Base-by-base conservation (phyloP, 192 early-diverging fungal species). In the Coemansia asiatica region DNA sequence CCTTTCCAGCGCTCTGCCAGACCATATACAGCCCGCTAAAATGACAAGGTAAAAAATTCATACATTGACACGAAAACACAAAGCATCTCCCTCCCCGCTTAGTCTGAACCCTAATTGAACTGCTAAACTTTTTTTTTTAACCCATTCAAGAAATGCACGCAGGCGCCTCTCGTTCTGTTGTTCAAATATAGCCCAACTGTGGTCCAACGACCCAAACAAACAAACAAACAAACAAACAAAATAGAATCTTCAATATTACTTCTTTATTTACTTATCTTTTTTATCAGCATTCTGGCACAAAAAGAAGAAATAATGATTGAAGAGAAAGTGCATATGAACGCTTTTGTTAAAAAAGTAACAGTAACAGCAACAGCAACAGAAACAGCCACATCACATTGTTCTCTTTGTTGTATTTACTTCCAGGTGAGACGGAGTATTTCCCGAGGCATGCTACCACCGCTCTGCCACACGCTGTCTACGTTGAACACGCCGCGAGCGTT, bases 361-460 rank as follows among this genome's bases (percentile, higher is more conserved):
- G 31, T 8, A 33, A 33, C 31, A 33, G 31, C 31, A 33, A 33
- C 3, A 33, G 31, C 47, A 49, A 49, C 2, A 64, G 35, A 27
- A 16, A 16, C 40, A 44, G 40, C 40, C 40, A 44, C 40, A 5
- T 44, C 12, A 44, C 10, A 44, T 36, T 36, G 40, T 8, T 44
- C 15, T 50, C 6, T 57, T 25, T 31, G 16, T 12, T 46, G 2
- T 44, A 44, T 16, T 12, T 29, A 27, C 8, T 55, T 47, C 80
- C 80, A 87, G 12, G 79, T 84, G 29, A 92, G 71, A 56, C 88
- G 74, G 16, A 90, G 73, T 40, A 94, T 91, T 75, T 92, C 91
- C 19, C 92, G 85, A 54, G 82, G 66, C 56, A 92, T 89, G 53
- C 85, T 84, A 23, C 79, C 79, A 18, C 84, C 81, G 31, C 82